phyloP scores from a whole-genome alignment of 169 alveolate species.

The Eimeria tenella region DNA sequence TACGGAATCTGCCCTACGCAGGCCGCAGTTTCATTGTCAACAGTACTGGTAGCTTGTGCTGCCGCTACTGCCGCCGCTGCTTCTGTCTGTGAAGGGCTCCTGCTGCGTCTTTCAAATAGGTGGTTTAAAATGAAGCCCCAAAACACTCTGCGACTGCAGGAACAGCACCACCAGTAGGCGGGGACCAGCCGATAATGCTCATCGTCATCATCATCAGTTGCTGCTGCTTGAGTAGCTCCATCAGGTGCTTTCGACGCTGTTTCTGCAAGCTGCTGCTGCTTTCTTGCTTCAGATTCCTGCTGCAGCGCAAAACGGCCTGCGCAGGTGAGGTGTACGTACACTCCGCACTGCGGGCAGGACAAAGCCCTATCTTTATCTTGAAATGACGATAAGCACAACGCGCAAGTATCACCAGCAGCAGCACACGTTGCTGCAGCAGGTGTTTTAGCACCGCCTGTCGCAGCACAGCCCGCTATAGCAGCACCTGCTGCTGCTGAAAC shows the following conservation, averaged over 20 bases:
- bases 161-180: slow-evolving; percentile 43
- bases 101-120: slow-evolving; percentile 18
- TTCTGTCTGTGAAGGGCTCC: neutral
- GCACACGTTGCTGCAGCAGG: neutral
- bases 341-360: slow-evolving; percentile 50
- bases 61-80: slow-evolving; percentile 36
- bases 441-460: neutral
- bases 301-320: slow-evolving; percentile 56
- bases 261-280: slow-evolving; percentile 39
- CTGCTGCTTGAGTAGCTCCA: neutral
- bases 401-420: neutral
- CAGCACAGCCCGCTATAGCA: neutral
- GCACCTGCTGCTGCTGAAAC: neutral
- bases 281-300: slow-evolving; percentile 50
- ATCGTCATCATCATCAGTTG: slow-evolving; percentile 7
- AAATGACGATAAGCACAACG: neutral
- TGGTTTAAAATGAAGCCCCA: slow-evolving; percentile 50
- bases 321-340: slow-evolving; percentile 53
- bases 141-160: slow-evolving; percentile 38
- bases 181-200: slow-evolving; percentile 31
- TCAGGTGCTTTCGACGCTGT: neutral
- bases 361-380: slow-evolving; percentile 2
- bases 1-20: neutral
- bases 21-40: neutral
- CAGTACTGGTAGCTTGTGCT: slow-evolving; percentile 1